These are phyloP conservation scores for Aspergillus ellipticus DNA, from an alignment of 495 filamentous ascomycete species.

Conservation along the genomic window DNA sequence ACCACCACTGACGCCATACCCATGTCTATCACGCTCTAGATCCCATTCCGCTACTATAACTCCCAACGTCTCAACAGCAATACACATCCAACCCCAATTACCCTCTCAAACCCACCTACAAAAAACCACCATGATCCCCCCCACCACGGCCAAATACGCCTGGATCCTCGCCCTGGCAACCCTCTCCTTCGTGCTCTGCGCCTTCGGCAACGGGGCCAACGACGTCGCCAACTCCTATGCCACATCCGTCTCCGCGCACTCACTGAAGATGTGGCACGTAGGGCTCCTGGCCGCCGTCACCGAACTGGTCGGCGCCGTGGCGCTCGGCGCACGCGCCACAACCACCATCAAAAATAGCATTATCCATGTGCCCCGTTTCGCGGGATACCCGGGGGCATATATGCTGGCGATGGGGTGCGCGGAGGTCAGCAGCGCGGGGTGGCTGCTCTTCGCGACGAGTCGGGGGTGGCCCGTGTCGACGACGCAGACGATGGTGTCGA, in stretches of 20 bases:
- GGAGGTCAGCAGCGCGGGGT: slow-evolving; percentile 16
- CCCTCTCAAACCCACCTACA: slow-evolving; percentile 2
- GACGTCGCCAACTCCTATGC: slow-evolving; percentile 47
- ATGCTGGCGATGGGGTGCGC: slow-evolving; percentile 26
- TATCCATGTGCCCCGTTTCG: slow-evolving; percentile 51
- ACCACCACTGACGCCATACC: too few relatives aligned
- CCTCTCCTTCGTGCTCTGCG: slow-evolving; percentile 41
- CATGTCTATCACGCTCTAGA: too few relatives aligned
- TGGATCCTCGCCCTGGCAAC: slow-evolving; percentile 47
- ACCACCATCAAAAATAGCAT: slow-evolving; percentile 66
- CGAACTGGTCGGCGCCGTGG: slow-evolving; percentile 58
- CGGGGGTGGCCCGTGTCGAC: slow-evolving; percentile 32
- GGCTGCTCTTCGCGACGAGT: slow-evolving; percentile 17
- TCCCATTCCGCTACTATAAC: too few relatives aligned
- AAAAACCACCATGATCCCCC: slow-evolving; percentile 25
- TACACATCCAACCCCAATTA: not conserved
- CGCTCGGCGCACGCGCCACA: slow-evolving; percentile 60
- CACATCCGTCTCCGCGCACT: slow-evolving; percentile 35
- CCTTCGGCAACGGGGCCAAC: slow-evolving; percentile 46
- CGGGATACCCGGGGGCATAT: slow-evolving; percentile 29
- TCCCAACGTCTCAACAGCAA: too few relatives aligned
- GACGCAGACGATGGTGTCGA: slow-evolving; percentile 62
- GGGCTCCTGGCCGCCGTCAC: slow-evolving; percentile 34
- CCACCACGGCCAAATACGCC: slow-evolving; percentile 38
- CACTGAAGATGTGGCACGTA: slow-evolving; percentile 36